Evolutionary conservation across 768 basidiomycete species (phyloP).

Genomic region (Mycena polygramma): DNA sequence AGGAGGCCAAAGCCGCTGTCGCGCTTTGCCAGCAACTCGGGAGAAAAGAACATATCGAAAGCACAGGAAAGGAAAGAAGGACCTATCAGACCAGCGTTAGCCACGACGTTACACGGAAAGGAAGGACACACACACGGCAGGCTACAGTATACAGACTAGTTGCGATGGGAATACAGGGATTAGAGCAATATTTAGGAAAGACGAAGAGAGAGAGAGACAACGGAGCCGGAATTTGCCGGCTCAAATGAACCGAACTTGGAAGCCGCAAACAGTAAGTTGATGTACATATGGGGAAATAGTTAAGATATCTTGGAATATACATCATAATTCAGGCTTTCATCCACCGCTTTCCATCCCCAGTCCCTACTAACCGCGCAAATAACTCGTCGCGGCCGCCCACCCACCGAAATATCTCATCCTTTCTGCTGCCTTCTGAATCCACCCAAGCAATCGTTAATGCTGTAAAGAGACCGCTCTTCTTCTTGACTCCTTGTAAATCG

Average conservation of each 20-base stretch:
- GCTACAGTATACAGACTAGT: conserved; percentile 2
- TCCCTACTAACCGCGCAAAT: conserved; percentile 72
- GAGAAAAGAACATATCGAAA: conserved; percentile 85
- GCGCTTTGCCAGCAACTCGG: conserved; percentile 82
- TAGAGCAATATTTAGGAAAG: conserved; percentile 28
- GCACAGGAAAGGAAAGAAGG: neutral
- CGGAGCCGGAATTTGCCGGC: conserved; percentile 15
- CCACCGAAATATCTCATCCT: conserved; percentile 70
- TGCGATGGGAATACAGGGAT: conserved; percentile 18
- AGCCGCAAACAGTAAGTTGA: conserved; percentile 25
- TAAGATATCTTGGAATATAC: neutral
- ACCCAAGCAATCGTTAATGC: conserved; percentile 65
- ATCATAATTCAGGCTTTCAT: conserved; percentile 52
- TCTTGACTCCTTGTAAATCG: conserved; percentile 66
- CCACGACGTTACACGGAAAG: neutral
- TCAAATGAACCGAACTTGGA: neutral
- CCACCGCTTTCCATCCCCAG: conserved; percentile 62
- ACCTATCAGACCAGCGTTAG: neutral
- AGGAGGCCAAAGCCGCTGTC: conserved; percentile 93
- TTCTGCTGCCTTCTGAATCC: conserved; percentile 50
- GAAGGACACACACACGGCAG: conserved; percentile 16
- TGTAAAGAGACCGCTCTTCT: conserved; percentile 64
- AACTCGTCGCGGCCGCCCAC: conserved; percentile 74
- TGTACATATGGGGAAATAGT: conserved; percentile 21
- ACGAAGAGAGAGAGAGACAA: neutral